A percentile compares a stretch with the other conserved stretches of the same genome.
Evolutionary conservation across 2,329 filamentous ascomycete species (phyloP).

Genomic region (Leptographium radiaticola): DNA sequence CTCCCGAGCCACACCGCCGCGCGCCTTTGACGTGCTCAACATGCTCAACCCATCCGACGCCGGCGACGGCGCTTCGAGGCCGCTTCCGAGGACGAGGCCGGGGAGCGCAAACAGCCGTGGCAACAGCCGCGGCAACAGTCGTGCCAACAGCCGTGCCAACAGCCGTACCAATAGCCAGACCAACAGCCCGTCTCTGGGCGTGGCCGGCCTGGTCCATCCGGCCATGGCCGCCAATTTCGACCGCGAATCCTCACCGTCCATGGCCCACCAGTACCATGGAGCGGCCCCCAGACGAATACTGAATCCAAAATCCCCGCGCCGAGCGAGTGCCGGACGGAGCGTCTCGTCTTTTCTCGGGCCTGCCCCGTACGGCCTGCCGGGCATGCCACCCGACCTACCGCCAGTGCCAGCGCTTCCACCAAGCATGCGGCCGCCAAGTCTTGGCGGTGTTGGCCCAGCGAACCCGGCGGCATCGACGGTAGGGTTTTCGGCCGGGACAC

Average conservation of each 20-base stretch:
- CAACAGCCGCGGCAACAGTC: slow-evolving; percentile 11
- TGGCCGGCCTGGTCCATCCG: background rate
- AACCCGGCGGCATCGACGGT: background rate
- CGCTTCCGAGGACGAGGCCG: slow-evolving; percentile 8
- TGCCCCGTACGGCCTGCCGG: background rate
- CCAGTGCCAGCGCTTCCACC: slow-evolving; percentile 6
- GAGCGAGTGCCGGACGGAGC: slow-evolving; percentile 30
- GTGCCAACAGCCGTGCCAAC: background rate
- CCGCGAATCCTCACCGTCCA: background rate
- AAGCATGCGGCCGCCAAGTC: background rate
- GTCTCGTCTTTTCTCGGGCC: background rate
- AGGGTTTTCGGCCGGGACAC: slow-evolving; percentile 1
- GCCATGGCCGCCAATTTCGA: background rate
- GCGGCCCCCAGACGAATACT: slow-evolving; percentile 28
- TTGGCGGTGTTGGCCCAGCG: background rate
- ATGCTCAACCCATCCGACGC: slow-evolving; percentile 30
- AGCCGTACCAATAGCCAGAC: background rate
- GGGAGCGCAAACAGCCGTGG: slow-evolving; percentile 7
- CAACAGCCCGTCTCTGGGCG: background rate
- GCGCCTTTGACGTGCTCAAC: slow-evolving; percentile 27
- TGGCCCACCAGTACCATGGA: slow-evolving; percentile 5
- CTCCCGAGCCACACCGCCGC: slow-evolving; percentile 16
- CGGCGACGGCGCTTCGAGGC: slow-evolving; percentile 3
- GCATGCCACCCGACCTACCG: slow-evolving; percentile 1
- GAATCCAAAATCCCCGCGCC: slow-evolving; percentile 45